Evolutionary conservation across 768 basidiomycete species (phyloP).

Genomic region (Galerina sulciceps): DNA sequence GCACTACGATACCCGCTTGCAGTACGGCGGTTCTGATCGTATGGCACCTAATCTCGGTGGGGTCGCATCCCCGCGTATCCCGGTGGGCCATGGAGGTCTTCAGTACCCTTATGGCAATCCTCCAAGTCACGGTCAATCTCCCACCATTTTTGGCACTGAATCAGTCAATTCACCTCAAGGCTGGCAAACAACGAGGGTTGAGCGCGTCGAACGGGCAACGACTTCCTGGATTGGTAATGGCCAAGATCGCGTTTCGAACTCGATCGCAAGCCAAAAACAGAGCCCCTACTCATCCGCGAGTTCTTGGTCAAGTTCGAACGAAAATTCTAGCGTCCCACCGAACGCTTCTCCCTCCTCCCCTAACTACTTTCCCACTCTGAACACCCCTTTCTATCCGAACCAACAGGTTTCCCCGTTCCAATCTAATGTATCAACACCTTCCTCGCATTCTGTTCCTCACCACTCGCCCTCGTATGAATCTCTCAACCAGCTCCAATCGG

Average conservation of each 20-base stretch:
- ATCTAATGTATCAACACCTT: constrained; percentile 17
- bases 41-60: constrained; percentile 16
- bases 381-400: constrained; percentile 58
- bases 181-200: constrained; percentile 22
- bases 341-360: constrained; percentile 19
- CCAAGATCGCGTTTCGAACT: constrained; percentile 15
- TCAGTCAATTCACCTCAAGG: constrained; percentile 13
- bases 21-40: constrained; percentile 23
- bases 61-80: constrained; percentile 23
- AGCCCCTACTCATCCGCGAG: constrained; percentile 18
- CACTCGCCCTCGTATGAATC: constrained; percentile 16
- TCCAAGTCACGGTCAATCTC: constrained; percentile 14
- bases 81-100: constrained; percentile 15
- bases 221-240: constrained; percentile 17
- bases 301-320: constrained; percentile 20
- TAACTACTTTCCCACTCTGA: constrained; percentile 57
- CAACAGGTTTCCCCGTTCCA: constrained; percentile 36
- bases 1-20: constrained; percentile 26
- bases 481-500: constrained; percentile 17
- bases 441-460: constrained; percentile 11
- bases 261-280: constrained; percentile 14
- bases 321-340: constrained; percentile 12
- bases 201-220: constrained; percentile 12
- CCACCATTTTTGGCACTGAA: constrained; percentile 21
- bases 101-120: constrained; percentile 24